Evolutionary conservation across 305 asterid genomes (phyloP).

Genomic region (Salvia sclarea): DNA sequence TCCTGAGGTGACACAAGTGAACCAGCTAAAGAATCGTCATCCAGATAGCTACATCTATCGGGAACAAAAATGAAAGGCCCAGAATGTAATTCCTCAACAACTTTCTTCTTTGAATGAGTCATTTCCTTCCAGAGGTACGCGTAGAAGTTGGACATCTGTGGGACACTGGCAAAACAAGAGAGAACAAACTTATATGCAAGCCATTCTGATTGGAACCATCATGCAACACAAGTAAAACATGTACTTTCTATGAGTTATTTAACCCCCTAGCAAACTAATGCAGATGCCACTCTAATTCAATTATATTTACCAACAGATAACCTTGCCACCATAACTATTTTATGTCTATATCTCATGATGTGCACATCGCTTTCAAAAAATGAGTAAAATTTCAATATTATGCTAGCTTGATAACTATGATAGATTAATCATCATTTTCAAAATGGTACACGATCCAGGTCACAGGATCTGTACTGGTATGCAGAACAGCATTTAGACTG

Average conservation of each 20-base stretch:
- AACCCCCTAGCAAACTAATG: conserved; percentile 8
- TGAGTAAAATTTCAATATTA: background rate
- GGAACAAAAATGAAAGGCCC: conserved; percentile 93
- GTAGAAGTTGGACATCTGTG: conserved; percentile 89
- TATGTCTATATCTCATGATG: background rate
- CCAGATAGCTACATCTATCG: conserved; percentile 40
- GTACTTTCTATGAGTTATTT: background rate
- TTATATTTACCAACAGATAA: conserved; percentile 12
- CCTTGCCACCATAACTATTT: background rate
- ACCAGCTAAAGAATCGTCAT: conserved; percentile 70
- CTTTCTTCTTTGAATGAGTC: conserved; percentile 56
- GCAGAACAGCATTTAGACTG: background rate
- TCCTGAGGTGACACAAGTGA: conserved; percentile 65
- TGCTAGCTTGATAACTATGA: background rate
- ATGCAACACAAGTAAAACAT: conserved; percentile 2
- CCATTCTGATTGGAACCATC: background rate
- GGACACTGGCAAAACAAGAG: conserved; percentile 52
- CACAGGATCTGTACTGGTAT: background rate
- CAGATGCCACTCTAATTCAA: conserved; percentile 15
- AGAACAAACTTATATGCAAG: conserved; percentile 22
- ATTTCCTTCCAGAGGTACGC: conserved; percentile 72
- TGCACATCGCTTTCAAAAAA: background rate
- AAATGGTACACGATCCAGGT: background rate
- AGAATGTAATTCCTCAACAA: conserved; percentile 54
- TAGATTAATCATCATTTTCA: background rate